phyloP scores from a whole-genome alignment of 164 flowering plant species.

The Berberis vulgaris region DNA sequence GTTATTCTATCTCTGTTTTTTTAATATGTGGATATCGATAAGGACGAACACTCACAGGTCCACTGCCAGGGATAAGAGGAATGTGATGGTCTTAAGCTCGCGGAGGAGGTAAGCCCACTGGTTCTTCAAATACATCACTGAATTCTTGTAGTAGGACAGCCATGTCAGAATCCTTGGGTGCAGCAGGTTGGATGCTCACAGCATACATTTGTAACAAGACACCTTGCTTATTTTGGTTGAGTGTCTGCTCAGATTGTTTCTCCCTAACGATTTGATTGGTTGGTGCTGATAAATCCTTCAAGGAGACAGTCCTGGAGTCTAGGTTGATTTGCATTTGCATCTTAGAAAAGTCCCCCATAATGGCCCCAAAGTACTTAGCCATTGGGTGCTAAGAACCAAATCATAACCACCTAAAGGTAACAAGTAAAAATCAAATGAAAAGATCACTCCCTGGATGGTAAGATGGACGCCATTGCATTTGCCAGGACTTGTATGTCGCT shows the following conservation, averaged over 20 bases:
- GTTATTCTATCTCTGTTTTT: background rate
- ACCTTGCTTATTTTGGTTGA: background rate
- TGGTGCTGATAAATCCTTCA: background rate
- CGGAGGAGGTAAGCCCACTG: background rate
- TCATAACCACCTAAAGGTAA: background rate
- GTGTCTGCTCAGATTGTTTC: background rate
- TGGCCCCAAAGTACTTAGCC: background rate
- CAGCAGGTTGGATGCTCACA: background rate
- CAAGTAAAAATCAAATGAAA: background rate
- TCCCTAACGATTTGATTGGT: background rate
- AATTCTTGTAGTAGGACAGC: background rate
- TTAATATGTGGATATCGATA: background rate
- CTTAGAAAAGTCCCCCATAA: constrained; percentile 1
- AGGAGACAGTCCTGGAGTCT: background rate
- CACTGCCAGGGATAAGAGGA: background rate
- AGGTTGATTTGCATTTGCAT: background rate
- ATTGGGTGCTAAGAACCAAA: background rate
- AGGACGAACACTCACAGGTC: background rate
- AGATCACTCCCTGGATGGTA: background rate
- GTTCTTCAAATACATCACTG: constrained; percentile 1
- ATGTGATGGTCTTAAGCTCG: background rate
- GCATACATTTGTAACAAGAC: background rate
- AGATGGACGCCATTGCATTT: background rate
- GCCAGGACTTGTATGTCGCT: background rate
- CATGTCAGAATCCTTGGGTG: background rate